Percentiles rank a stretch among this genome's conserved stretches.
Conservation (phyloP, 2,329 filamentous ascomycete species). For the Cladorrhinum sp. region DNA sequence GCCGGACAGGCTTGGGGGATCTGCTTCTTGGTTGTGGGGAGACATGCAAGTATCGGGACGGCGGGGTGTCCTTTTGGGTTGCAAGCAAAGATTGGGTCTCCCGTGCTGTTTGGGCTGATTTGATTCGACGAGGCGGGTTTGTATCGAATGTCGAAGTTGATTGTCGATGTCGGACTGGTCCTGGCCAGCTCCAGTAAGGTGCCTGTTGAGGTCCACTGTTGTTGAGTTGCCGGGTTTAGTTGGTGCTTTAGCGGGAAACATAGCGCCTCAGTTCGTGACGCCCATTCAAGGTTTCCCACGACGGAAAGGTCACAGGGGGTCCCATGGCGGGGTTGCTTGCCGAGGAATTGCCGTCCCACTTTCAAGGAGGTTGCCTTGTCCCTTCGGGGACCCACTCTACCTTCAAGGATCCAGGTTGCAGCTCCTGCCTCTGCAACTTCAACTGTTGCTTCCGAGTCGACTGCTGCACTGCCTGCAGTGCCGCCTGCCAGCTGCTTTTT, state of each 20-base stretch:
- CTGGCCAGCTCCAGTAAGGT: background rate
- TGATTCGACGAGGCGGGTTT: background rate
- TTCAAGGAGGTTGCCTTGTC: no score
- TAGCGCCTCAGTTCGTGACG: conserved; percentile 1
- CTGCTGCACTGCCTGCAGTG: no score
- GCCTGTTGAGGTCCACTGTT: background rate
- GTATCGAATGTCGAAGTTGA: background rate
- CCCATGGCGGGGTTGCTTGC: conserved; percentile 10
- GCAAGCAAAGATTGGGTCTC: conserved; percentile 1
- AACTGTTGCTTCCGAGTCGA: no score
- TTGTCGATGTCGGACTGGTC: background rate
- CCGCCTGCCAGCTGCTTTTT: no score
- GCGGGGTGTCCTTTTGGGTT: background rate
- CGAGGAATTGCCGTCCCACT: conserved; percentile 9
- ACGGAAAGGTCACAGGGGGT: conserved; percentile 1
- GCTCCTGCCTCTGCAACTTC: background rate
- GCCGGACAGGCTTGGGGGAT: conserved; percentile 22
- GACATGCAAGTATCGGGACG: conserved; percentile 27
- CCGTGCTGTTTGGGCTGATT: background rate
- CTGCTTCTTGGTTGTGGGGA: conserved; percentile 25
- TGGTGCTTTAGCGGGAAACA: conserved; percentile 8
- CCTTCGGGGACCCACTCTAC: background rate
- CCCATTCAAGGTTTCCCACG: background rate
- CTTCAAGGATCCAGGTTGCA: no score
- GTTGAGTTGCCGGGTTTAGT: conserved; percentile 6